phyloP scores from a whole-genome alignment of 2,329 filamentous ascomycete genomes.

The Pseudogymnoascus sp. region DNA sequence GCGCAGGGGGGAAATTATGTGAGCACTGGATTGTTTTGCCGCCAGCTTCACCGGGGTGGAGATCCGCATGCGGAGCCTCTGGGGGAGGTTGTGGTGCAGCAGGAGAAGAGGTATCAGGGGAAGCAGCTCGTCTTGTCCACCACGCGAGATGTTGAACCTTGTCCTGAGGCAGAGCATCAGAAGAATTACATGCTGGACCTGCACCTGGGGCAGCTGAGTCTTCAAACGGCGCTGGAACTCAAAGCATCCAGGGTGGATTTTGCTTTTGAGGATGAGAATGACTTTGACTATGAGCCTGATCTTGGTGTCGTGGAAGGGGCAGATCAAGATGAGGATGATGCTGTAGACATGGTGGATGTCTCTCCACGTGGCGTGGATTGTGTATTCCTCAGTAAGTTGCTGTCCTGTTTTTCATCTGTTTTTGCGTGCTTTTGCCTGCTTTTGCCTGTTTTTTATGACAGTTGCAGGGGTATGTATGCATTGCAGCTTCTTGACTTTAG shows the following conservation, averaged over 20 bases:
- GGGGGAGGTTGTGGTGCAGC: not conserved
- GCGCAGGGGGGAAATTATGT: slow-evolving; percentile 51
- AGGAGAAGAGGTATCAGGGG: not conserved
- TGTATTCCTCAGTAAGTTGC: not conserved
- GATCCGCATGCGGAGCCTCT: slow-evolving; percentile 26
- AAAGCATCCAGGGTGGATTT: not conserved
- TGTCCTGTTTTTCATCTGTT: not conserved
- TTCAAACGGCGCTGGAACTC: not conserved
- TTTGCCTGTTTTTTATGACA: not conserved
- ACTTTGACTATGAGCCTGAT: not conserved
- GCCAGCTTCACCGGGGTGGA: slow-evolving; percentile 43
- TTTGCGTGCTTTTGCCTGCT: not conserved
- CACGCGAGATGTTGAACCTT: not conserved
- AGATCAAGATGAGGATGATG: not conserved
- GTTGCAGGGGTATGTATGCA: not conserved
- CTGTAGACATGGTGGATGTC: not conserved
- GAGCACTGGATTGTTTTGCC: slow-evolving; percentile 40
- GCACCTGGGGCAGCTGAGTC: not conserved
- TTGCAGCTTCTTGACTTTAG: not conserved
- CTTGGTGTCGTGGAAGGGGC: not conserved
- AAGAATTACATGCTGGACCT: not conserved
- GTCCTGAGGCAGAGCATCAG: not conserved
- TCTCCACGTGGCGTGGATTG: not conserved
- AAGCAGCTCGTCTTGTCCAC: not conserved
- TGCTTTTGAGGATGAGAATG: not conserved